These are phyloP conservation scores for Sarcodon sp. DNA, from an alignment of 768 basidiomycete species.

Conservation along the genomic window DNA sequence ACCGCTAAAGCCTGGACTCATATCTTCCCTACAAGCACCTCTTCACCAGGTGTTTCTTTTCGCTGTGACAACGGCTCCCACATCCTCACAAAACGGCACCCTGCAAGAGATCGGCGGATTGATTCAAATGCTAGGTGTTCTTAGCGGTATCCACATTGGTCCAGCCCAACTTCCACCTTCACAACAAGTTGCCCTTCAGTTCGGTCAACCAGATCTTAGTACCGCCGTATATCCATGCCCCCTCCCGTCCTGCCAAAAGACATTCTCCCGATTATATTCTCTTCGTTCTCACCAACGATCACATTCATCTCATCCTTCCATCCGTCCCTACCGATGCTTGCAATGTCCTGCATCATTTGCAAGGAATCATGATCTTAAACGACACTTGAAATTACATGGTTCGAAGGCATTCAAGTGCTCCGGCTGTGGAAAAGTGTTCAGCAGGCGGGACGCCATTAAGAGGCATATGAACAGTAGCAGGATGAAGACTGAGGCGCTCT, in stretches of 20 bases:
- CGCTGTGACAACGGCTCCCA: conserved; percentile 44
- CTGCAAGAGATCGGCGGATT: conserved; percentile 72
- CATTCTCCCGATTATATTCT: conserved; percentile 54
- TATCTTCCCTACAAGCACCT: conserved; percentile 59
- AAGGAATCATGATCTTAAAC: conserved; percentile 69
- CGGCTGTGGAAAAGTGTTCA: conserved; percentile 66
- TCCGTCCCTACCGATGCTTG: conserved; percentile 53
- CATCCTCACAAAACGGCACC: conserved; percentile 31
- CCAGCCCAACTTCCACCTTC: conserved; percentile 21
- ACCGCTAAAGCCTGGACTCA: conserved; percentile 39
- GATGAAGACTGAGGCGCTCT: conserved; percentile 19
- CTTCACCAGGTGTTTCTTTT: conserved; percentile 74
- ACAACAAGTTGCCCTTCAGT: conserved; percentile 11
- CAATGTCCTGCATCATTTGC: conserved; percentile 66
- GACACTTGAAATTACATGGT: conserved; percentile 63
- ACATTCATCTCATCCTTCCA: conserved; percentile 31
- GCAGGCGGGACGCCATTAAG: conserved; percentile 68
- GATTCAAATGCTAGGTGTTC: conserved; percentile 71
- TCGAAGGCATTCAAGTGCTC: conserved; percentile 62
- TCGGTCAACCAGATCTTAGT: conserved; percentile 35
- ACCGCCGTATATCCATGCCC: conserved; percentile 76
- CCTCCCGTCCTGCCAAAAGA: conserved; percentile 50
- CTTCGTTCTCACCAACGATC: conserved; percentile 61
- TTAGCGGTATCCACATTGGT: conserved; percentile 64
- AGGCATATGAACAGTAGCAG: conserved; percentile 57